Percentiles rank a stretch among this genome's conserved stretches.
Evolutionary conservation across 2,329 filamentous ascomycete species (phyloP).

Genomic region (Colletotrichum sp.): DNA sequence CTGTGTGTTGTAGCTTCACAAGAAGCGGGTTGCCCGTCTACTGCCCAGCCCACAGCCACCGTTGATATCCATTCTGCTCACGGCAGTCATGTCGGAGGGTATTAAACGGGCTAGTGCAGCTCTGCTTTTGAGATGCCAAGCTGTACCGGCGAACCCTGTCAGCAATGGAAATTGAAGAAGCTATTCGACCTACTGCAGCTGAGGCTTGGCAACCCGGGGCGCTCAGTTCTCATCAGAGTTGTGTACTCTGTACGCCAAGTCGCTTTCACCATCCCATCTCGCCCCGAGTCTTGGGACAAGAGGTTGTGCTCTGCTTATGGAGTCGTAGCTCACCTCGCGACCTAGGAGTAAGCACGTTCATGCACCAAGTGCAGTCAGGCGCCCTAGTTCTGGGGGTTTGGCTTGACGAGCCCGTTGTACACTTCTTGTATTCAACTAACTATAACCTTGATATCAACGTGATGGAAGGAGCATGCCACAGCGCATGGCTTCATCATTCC

Average conservation of each 20-base stretch:
- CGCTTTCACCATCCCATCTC: neutral
- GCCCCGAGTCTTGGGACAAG: neutral
- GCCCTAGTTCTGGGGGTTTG: neutral
- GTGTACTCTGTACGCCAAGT: neutral
- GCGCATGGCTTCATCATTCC: neutral
- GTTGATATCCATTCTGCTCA: neutral
- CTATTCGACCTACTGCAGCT: neutral
- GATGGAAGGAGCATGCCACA: neutral
- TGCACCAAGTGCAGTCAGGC: neutral
- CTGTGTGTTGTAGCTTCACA: neutral
- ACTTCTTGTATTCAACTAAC: neutral
- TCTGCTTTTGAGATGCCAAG: neutral
- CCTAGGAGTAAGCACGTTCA: neutral
- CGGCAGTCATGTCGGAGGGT: neutral
- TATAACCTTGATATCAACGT: neutral
- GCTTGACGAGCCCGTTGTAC: neutral
- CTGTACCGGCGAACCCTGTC: neutral
- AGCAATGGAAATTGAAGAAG: neutral
- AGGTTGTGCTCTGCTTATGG: neutral
- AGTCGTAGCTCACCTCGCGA: neutral
- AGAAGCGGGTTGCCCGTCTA: neutral
- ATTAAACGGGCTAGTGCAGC: neutral
- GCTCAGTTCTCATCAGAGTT: neutral
- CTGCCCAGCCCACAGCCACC: conserved; percentile 18
- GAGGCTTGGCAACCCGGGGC: neutral